Evolutionary conservation across 2,329 filamentous ascomycete species (phyloP).

Genomic region (Metarhizium brunneum): DNA sequence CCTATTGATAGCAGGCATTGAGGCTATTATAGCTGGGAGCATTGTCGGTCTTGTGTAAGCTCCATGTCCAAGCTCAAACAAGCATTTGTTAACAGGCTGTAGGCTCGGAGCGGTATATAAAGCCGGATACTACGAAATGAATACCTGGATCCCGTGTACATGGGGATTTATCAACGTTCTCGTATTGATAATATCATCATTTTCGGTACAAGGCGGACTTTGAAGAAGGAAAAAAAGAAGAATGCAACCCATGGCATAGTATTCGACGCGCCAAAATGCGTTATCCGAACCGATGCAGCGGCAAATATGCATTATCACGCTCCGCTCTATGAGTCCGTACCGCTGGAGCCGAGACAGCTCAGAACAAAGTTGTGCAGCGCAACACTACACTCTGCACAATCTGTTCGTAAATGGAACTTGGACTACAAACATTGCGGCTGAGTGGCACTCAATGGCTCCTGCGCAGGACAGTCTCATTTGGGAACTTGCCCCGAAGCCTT

Average conservation of each 20-base stretch:
- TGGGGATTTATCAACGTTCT: constrained; percentile 82
- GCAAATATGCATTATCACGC: neutral
- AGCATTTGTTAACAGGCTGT: constrained; percentile 18
- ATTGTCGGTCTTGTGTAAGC: constrained; percentile 70
- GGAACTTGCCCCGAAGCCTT: no score
- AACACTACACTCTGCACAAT: no score
- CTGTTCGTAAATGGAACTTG: no score
- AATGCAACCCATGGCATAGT: neutral
- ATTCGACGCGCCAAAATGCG: neutral
- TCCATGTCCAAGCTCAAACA: neutral
- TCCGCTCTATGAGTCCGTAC: neutral
- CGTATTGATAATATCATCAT: constrained; percentile 75
- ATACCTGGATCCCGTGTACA: constrained; percentile 85
- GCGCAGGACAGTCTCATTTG: no score
- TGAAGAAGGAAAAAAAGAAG: constrained; percentile 30
- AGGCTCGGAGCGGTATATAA: constrained; percentile 75
- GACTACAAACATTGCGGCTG: no score
- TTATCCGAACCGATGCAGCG: neutral
- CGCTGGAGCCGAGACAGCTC: no score
- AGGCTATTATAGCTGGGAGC: constrained; percentile 72
- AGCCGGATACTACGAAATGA: constrained; percentile 80
- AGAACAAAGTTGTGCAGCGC: no score
- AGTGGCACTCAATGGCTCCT: no score
- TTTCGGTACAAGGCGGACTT: constrained; percentile 84
- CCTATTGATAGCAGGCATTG: constrained; percentile 58